Conservation (phyloP, 2,329 filamentous ascomycete genomes). For the Exophiala viscosa region DNA sequence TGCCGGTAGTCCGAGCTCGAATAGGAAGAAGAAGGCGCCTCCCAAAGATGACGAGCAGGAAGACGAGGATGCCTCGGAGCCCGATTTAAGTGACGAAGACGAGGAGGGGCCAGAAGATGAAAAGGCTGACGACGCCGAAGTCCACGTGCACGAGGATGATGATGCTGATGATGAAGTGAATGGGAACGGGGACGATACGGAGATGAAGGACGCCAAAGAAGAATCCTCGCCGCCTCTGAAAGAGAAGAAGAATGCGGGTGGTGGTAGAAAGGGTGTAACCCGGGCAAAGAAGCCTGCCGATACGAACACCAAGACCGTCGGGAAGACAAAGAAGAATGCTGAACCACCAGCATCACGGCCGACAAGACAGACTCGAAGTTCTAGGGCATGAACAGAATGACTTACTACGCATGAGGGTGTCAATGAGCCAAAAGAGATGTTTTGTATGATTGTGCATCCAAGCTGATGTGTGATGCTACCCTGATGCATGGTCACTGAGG, state of each 20-base stretch:
- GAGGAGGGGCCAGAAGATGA: slow-evolving; percentile 21
- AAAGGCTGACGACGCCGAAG: slow-evolving; percentile 6
- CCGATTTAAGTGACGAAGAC: slow-evolving; percentile 3
- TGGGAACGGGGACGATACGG: neutral
- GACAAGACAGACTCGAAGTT: slow-evolving; percentile 15
- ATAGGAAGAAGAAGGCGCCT: slow-evolving; percentile 31
- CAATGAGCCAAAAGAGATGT: too few species aligned
- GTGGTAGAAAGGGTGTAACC: neutral
- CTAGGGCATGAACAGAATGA: slow-evolving; percentile 2
- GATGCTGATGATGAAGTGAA: slow-evolving; percentile 2
- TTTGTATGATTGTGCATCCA: too few species aligned
- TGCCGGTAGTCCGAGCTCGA: slow-evolving; percentile 9
- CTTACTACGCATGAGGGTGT: too few species aligned
- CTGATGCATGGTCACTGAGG: too few species aligned
- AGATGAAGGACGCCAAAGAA: slow-evolving; percentile 3
- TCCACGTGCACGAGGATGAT: slow-evolving; percentile 13
- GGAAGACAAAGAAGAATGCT: slow-evolving; percentile 1
- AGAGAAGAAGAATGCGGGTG: slow-evolving; percentile 5
- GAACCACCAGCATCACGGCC: slow-evolving; percentile 2
- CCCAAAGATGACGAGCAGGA: slow-evolving; percentile 28
- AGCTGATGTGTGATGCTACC: too few species aligned
- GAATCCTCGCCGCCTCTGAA: slow-evolving; percentile 3
- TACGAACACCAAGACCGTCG: neutral
- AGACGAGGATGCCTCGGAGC: slow-evolving; percentile 26
- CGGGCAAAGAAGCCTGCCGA: slow-evolving; percentile 1